phyloP scores from a whole-genome alignment of 139 green algal genomes.

The Volvox africanus region DNA sequence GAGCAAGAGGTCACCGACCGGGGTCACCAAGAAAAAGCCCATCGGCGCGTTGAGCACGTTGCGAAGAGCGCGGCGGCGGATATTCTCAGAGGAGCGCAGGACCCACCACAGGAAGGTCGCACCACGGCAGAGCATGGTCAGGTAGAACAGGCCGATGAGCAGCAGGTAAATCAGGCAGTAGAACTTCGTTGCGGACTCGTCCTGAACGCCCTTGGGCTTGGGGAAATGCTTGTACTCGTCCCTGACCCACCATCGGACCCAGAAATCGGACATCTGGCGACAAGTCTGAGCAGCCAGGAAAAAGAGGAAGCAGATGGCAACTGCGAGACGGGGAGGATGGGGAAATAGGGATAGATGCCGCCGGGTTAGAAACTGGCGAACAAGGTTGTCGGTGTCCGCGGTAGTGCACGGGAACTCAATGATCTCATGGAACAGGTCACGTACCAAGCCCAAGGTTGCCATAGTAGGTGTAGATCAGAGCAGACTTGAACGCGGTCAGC shows the following conservation, averaged over 20 bases:
- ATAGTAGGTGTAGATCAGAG: conserved; percentile 56
- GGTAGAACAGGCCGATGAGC: conserved; percentile 58
- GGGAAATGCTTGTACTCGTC: conserved; percentile 39
- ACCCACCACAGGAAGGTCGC: conserved; percentile 62
- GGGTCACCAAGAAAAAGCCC: conserved; percentile 76
- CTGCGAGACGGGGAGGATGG: neutral
- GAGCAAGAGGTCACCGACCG: conserved; percentile 74
- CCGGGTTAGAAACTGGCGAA: neutral
- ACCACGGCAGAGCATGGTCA: conserved; percentile 70
- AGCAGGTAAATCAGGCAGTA: conserved; percentile 68
- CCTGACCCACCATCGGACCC: conserved; percentile 58
- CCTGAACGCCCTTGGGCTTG: neutral
- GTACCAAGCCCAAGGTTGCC: conserved; percentile 47
- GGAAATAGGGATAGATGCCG: neutral
- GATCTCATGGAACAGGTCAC: too few relatives aligned
- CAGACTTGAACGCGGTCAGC: conserved; percentile 29
- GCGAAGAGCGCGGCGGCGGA: conserved; percentile 23
- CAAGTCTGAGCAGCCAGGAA: conserved; percentile 67
- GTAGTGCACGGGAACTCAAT: too few relatives aligned
- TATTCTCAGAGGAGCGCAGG: conserved; percentile 55
- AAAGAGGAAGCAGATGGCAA: conserved; percentile 60
- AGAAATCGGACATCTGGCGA: conserved; percentile 55
- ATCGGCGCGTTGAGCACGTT: conserved; percentile 68
- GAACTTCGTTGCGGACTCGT: conserved; percentile 25
- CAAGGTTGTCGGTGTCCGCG: too few relatives aligned